Conservation (phyloP, 305 asterid genomes). For the Fraxinus xanthoxyloides region DNA sequence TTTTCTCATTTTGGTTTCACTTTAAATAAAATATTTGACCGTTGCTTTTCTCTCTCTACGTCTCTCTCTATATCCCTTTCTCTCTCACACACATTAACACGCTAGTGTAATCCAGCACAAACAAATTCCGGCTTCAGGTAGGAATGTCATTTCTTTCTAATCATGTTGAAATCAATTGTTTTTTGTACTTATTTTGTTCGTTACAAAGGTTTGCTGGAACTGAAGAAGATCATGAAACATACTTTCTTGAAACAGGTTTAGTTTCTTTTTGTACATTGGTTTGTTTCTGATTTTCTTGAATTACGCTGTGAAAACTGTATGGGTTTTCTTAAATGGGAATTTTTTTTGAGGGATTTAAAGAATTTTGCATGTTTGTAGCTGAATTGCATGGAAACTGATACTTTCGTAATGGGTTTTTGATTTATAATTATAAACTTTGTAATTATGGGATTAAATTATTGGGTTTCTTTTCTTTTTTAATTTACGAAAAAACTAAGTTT, state of each 20-base stretch:
- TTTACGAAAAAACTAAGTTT: not conserved
- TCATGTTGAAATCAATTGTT: not conserved
- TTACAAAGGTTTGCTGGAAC: not conserved
- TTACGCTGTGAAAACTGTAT: not conserved
- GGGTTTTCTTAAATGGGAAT: not conserved
- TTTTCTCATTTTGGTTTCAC: not conserved
- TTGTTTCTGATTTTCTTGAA: not conserved
- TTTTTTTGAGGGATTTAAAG: not conserved
- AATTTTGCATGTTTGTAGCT: not conserved
- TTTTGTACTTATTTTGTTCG: not conserved
- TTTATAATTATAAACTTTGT: not conserved
- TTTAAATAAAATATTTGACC: slow-evolving; percentile 7
- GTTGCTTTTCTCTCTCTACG: not conserved
- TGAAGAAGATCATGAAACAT: not conserved
- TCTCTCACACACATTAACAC: not conserved
- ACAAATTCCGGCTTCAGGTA: not conserved
- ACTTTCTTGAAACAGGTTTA: not conserved
- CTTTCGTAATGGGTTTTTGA: not conserved
- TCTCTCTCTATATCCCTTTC: not conserved
- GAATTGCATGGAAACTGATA: not conserved
- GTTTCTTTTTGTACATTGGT: not conserved
- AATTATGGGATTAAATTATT: not conserved
- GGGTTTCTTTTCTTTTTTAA: not conserved
- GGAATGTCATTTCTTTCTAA: not conserved
- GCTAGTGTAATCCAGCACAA: not conserved